Conservation (phyloP, 768 basidiomycete genomes). For the Tephrocybe sp. region DNA sequence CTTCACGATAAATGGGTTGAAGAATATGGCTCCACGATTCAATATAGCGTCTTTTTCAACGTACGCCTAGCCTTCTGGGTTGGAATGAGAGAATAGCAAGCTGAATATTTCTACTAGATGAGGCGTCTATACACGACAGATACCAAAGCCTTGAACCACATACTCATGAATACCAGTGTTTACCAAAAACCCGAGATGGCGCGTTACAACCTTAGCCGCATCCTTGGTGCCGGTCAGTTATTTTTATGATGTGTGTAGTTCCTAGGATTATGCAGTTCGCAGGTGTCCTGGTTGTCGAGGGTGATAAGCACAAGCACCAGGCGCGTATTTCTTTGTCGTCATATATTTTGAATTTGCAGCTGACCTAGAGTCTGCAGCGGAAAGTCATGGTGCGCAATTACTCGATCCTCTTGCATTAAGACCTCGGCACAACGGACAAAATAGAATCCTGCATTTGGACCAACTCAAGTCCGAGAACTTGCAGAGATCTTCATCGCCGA, state of each 20-base stretch:
- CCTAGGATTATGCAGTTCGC: neutral
- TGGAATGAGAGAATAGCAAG: neutral
- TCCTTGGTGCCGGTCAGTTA: slow-evolving; percentile 44
- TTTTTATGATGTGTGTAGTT: neutral
- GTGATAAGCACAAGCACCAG: slow-evolving; percentile 48
- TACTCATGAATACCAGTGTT: slow-evolving; percentile 53
- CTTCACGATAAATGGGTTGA: slow-evolving; percentile 15
- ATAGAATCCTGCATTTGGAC: slow-evolving; percentile 70
- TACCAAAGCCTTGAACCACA: slow-evolving; percentile 55
- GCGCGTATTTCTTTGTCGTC: slow-evolving; percentile 22
- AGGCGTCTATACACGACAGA: slow-evolving; percentile 7
- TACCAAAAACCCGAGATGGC: slow-evolving; percentile 55
- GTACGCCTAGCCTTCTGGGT: slow-evolving; percentile 52
- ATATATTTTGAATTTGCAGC: neutral
- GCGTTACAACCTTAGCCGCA: slow-evolving; percentile 34
- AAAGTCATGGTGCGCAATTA: slow-evolving; percentile 39
- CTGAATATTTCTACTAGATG: too few species aligned
- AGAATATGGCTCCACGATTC: slow-evolving; percentile 11
- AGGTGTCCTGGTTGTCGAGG: slow-evolving; percentile 56
- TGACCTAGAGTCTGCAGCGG: slow-evolving; percentile 26
- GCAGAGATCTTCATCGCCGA: slow-evolving; percentile 59
- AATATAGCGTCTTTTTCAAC: slow-evolving; percentile 31
- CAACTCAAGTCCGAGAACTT: slow-evolving; percentile 55
- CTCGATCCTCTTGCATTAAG: neutral
- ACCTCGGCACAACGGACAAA: neutral